Conservation (phyloP, 805 yeast genomes). For the Kockiozyma suomiensis region DNA sequence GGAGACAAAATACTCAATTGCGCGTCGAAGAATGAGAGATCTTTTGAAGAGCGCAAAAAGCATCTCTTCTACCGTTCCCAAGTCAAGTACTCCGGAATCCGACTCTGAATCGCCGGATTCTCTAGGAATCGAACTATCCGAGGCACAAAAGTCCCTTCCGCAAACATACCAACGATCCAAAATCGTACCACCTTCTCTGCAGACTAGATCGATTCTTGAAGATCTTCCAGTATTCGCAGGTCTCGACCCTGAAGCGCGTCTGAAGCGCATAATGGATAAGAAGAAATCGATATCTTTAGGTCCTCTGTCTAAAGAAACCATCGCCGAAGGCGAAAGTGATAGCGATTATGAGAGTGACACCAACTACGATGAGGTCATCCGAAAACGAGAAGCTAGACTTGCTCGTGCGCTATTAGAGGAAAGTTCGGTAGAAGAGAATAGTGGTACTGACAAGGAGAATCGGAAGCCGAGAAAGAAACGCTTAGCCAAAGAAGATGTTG, state of each 20-base stretch:
- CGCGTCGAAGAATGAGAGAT: constrained; percentile 2
- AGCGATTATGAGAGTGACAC: constrained; percentile 13
- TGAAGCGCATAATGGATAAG: not conserved
- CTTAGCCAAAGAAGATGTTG: not conserved
- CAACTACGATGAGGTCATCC: not conserved
- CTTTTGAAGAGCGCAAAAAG: constrained; percentile 3
- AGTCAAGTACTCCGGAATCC: not conserved
- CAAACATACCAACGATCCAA: too few relatives aligned
- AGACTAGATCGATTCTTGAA: not conserved
- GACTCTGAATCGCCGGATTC: not conserved
- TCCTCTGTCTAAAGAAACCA: constrained; percentile 10
- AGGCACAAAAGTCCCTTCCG: not conserved
- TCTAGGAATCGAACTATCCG: not conserved
- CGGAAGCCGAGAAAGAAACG: not conserved
- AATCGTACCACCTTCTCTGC: not conserved
- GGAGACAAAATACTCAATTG: not conserved
- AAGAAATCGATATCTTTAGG: not conserved
- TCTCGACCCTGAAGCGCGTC: not conserved
- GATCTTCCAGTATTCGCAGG: not conserved
- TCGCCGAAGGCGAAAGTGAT: constrained; percentile 15
- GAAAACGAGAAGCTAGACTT: constrained; percentile 1
- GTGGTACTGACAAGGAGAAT: constrained; percentile 7
- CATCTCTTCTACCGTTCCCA: not conserved
- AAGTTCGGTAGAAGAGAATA: not conserved
- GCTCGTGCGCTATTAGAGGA: not conserved